Percentiles rank a stretch among this genome's conserved stretches.
Conservation (phyloP, 2,329 filamentous ascomycete species). For the Amylocarpus encephaloides region DNA sequence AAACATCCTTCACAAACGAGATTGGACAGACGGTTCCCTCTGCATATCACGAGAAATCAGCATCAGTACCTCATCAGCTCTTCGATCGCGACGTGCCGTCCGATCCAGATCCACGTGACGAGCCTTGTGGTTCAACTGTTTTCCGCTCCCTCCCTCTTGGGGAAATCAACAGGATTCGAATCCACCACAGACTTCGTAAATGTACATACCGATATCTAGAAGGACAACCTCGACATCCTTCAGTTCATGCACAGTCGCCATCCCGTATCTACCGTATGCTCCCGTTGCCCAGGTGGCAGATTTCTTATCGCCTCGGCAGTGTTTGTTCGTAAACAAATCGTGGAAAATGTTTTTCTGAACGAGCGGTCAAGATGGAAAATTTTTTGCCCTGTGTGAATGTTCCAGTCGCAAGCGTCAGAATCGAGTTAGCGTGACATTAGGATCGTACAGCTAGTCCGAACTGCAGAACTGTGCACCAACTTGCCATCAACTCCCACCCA, state of each 20-base stretch:
- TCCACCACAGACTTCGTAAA: too few relatives aligned
- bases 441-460: too few relatives aligned
- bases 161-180: too few relatives aligned
- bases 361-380: conserved; percentile 18
- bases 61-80: not conserved
- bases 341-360: conserved; percentile 3
- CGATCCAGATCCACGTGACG: not conserved
- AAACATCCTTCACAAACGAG: conserved; percentile 75
- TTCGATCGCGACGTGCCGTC: not conserved
- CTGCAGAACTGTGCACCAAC: too few relatives aligned
- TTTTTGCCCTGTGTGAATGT: conserved; percentile 3
- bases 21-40: conserved; percentile 80
- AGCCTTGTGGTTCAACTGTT: too few relatives aligned
- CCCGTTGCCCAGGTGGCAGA: not conserved
- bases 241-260: not conserved
- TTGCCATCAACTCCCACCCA: too few relatives aligned
- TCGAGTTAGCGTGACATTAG: conserved; percentile 7
- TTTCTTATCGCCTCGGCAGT: conserved; percentile 4
- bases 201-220: conserved; percentile 33
- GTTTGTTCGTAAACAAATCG: not conserved
- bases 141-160: too few relatives aligned
- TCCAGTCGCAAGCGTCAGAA: conserved; percentile 18
- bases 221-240: conserved; percentile 21
- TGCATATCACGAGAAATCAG: conserved; percentile 32
- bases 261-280: not conserved